Percentiles rank a stretch among this genome's conserved stretches.
These are phyloP conservation scores for Mycogone perniciosa DNA, from an alignment of 2,329 filamentous ascomycete species.

Conservation along the genomic window DNA sequence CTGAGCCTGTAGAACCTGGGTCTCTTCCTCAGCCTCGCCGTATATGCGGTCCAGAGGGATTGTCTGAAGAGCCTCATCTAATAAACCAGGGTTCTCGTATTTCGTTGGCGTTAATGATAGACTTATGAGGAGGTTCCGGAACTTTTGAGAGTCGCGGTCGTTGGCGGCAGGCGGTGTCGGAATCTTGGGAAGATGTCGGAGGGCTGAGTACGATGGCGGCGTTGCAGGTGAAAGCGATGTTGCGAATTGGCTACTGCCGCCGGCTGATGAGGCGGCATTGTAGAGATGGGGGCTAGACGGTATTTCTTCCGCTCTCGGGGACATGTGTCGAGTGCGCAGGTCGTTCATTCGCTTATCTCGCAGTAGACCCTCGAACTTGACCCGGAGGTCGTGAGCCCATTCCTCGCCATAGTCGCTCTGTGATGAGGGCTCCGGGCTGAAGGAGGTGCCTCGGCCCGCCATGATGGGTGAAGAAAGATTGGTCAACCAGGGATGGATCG, in stretches of 20 bases:
- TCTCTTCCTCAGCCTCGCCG: constrained; percentile 87
- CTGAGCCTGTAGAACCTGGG: constrained; percentile 78
- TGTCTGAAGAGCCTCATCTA: constrained; percentile 83
- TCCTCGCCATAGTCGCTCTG: constrained; percentile 55
- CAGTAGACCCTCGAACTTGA: constrained; percentile 81
- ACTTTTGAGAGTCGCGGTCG: constrained; percentile 65
- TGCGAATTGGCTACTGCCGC: constrained; percentile 38
- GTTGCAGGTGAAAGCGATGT: constrained; percentile 40
- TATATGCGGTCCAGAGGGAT: constrained; percentile 91
- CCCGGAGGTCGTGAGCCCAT: constrained; percentile 71
- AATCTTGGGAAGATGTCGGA: constrained; percentile 46
- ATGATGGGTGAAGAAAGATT: constrained; percentile 21
- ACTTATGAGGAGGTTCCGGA: constrained; percentile 75
- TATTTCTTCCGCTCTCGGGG: constrained; percentile 47
- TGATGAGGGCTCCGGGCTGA: constrained; percentile 23
- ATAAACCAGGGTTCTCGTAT: constrained; percentile 90
- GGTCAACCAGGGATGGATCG: neutral
- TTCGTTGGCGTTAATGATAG: constrained; percentile 83
- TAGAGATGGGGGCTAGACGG: constrained; percentile 44
- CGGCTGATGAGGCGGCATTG: constrained; percentile 27
- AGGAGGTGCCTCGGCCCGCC: constrained; percentile 33
- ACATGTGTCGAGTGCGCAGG: constrained; percentile 55
- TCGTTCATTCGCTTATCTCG: constrained; percentile 84
- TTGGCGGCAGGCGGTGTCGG: constrained; percentile 64
- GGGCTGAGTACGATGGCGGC: constrained; percentile 42